Percentiles rank a stretch among this genome's conserved stretches.
Conservation (phyloP, 768 basidiomycete genomes). For the Amanita polypyramis region DNA sequence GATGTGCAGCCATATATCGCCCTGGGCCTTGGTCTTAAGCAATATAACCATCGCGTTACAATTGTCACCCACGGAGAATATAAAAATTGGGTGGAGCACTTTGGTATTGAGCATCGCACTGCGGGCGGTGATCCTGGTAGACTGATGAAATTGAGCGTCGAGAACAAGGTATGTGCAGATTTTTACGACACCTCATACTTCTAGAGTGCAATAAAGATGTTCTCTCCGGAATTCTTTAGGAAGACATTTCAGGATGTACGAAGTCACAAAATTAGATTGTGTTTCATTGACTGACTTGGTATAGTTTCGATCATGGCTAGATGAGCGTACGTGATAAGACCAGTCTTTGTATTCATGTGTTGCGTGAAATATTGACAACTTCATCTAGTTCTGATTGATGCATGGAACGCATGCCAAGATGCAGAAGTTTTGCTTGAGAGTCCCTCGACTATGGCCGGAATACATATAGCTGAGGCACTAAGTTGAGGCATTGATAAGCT, state of each 20-base stretch:
- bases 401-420: constrained; percentile 54
- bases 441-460: constrained; percentile 60
- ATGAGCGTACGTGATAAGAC: constrained; percentile 35
- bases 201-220: constrained; percentile 34
- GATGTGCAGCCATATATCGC: constrained; percentile 59
- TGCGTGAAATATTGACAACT: background rate
- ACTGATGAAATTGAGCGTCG: constrained; percentile 50
- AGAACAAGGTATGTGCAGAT: constrained; percentile 22
- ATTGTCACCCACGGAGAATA: constrained; percentile 52
- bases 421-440: constrained; percentile 59
- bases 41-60: constrained; percentile 40
- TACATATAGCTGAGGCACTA: constrained; percentile 62
- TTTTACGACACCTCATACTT: background rate
- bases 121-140: constrained; percentile 64
- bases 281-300: background rate
- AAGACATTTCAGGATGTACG: constrained; percentile 44
- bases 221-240: constrained; percentile 63
- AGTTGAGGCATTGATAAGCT: constrained; percentile 22
- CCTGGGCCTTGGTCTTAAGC: constrained; percentile 35
- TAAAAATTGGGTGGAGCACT: constrained; percentile 44
- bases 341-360: background rate
- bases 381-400: constrained; percentile 40
- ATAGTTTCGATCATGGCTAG: constrained; percentile 59
- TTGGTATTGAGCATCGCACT: constrained; percentile 46
- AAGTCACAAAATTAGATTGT: constrained; percentile 2